Conservation (phyloP, 2,329 filamentous ascomycete species). For the Colletotrichum sp. region DNA sequence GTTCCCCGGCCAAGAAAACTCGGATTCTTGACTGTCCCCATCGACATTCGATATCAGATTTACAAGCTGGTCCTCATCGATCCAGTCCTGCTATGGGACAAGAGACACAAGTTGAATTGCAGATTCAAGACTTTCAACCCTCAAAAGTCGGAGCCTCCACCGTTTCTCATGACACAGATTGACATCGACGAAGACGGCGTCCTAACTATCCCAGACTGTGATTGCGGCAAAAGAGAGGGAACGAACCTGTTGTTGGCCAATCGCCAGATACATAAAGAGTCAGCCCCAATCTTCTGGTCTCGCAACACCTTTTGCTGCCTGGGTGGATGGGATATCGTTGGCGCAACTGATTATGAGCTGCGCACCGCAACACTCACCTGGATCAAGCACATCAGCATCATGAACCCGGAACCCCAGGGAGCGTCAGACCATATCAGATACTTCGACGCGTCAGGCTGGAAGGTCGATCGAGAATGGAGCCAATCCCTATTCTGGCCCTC, state of each 20-base stretch:
- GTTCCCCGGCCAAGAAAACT: not conserved
- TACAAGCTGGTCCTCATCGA: not conserved
- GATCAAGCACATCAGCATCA: not conserved
- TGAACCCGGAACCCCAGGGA: not conserved
- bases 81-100: not conserved
- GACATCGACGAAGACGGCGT: not conserved
- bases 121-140: not conserved
- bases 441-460: not conserved
- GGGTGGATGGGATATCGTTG: not conserved
- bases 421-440: not conserved
- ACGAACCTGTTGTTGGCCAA: not conserved
- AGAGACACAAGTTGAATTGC: not conserved
- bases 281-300: not conserved
- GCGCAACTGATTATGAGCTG: not conserved
- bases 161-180: not conserved
- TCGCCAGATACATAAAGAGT: not conserved
- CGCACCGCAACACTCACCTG: not conserved
- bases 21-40: not conserved
- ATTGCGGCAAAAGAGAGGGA: not conserved
- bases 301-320: not conserved
- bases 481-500: not conserved
- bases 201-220: not conserved
- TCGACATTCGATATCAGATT: not conserved
- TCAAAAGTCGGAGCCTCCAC: not conserved
- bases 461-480: not conserved